Conservation (phyloP, 2,329 filamentous ascomycete genomes). For the Aspergillus bombycis region DNA sequence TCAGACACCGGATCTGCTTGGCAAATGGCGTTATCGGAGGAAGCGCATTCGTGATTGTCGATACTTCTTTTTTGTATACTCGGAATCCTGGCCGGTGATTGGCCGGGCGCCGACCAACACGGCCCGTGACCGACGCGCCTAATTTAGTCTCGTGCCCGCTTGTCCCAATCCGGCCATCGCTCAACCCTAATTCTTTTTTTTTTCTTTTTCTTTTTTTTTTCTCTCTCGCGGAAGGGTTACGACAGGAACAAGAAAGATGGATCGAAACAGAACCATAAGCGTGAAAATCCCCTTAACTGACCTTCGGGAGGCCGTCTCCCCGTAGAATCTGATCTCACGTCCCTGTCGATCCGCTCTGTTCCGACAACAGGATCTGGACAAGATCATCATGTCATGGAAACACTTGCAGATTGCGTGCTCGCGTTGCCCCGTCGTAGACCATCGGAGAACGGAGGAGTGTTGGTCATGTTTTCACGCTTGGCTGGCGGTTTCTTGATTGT, state of each 20-base stretch:
- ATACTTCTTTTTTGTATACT: neutral
- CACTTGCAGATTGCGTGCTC: neutral
- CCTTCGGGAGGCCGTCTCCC: neutral
- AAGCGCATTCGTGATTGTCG: constrained; percentile 7
- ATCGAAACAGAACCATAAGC: neutral
- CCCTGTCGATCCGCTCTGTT: neutral
- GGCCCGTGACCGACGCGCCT: constrained; percentile 1
- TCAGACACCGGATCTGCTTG: neutral
- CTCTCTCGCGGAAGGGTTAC: neutral
- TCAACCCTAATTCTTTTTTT: neutral
- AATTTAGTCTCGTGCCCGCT: neutral
- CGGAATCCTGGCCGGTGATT: neutral
- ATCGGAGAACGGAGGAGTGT: neutral
- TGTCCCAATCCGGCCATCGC: too few species aligned
- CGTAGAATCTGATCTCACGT: neutral
- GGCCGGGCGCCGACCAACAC: neutral
- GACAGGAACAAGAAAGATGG: too few species aligned
- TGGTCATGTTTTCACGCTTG: neutral
- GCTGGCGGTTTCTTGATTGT: neutral
- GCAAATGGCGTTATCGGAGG: constrained; percentile 10
- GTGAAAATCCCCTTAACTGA: neutral
- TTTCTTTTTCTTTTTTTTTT: neutral
- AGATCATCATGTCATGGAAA: too few species aligned
- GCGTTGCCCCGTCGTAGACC: neutral
- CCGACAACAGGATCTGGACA: neutral